phyloP scores from a whole-genome alignment of 805 yeast species.

The Lachancea waltii region DNA sequence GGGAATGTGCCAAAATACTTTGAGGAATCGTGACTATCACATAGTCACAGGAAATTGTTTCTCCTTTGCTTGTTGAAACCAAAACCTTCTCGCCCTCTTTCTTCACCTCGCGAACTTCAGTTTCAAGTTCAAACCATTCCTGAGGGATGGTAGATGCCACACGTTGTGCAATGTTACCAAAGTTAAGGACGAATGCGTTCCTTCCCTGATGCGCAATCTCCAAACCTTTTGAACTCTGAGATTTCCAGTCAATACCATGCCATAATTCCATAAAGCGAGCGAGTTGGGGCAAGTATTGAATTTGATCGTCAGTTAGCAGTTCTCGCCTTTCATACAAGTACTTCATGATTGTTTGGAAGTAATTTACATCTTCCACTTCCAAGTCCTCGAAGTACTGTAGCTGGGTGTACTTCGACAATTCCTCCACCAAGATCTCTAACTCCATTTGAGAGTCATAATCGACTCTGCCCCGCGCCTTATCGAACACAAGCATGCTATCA shows the following conservation, averaged over 20 bases:
- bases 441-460: conserved; percentile 27
- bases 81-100: conserved; percentile 24
- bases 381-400: conserved; percentile 46
- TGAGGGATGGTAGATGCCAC: conserved; percentile 37
- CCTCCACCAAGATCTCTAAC: conserved; percentile 44
- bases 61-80: conserved; percentile 34
- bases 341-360: conserved; percentile 42
- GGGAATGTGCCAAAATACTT: conserved; percentile 48
- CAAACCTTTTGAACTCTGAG: conserved; percentile 61
- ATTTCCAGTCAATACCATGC: conserved; percentile 69
- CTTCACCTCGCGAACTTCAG: conserved; percentile 36
- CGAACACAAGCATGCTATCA: conserved; percentile 26
- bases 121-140: conserved; percentile 35
- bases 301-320: conserved; percentile 47
- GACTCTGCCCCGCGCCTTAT: conserved; percentile 20
- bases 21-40: conserved; percentile 73
- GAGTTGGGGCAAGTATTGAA: conserved; percentile 43
- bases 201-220: conserved; percentile 71
- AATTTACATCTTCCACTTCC: conserved; percentile 45
- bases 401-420: conserved; percentile 54
- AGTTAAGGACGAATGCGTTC: conserved; percentile 59
- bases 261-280: conserved; percentile 62
- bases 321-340: conserved; percentile 43
- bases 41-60: conserved; percentile 41
- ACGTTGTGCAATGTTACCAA: conserved; percentile 44